phyloP scores from a whole-genome alignment of 352 stramenopile species.

The Pythium utonaiense region DNA sequence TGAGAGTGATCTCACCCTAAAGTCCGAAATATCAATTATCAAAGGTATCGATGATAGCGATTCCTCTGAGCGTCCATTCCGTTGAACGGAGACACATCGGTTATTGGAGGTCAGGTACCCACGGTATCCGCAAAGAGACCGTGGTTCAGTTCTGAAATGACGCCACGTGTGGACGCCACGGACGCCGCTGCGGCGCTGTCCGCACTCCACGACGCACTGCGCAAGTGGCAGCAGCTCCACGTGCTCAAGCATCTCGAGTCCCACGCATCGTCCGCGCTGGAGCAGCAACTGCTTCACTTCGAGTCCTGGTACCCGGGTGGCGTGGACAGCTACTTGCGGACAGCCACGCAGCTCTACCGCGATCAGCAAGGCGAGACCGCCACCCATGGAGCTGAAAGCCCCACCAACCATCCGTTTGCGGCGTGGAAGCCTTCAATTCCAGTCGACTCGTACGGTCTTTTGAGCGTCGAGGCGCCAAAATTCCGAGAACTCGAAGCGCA shows the following conservation, averaged over 20 bases:
- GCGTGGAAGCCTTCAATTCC: conserved; percentile 50
- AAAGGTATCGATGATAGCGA: background rate
- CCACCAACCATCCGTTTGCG: conserved; percentile 8
- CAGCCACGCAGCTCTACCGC: conserved; percentile 42
- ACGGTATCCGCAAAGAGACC: too few species aligned
- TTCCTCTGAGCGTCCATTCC: background rate
- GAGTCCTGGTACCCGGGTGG: conserved; percentile 64
- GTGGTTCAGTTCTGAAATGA: background rate
- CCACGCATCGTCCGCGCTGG: conserved; percentile 21
- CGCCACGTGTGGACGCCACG: background rate
- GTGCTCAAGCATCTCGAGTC: conserved; percentile 33
- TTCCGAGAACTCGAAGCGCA: conserved; percentile 47
- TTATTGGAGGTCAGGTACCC: background rate
- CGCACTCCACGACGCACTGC: conserved; percentile 12
- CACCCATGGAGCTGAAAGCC: background rate
- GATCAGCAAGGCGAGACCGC: conserved; percentile 7
- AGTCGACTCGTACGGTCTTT: conserved; percentile 19
- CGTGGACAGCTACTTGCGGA: conserved; percentile 49
- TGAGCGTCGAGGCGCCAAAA: conserved; percentile 30
- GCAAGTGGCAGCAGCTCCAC: conserved; percentile 36
- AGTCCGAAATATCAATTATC: background rate
- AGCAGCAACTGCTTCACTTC: conserved; percentile 53
- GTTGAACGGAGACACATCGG: background rate
- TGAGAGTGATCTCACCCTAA: too few species aligned
- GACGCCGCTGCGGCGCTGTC: background rate